These are phyloP conservation scores for Asterophora lycoperdoides DNA, from an alignment of 768 basidiomycete species.

Conservation along the genomic window DNA sequence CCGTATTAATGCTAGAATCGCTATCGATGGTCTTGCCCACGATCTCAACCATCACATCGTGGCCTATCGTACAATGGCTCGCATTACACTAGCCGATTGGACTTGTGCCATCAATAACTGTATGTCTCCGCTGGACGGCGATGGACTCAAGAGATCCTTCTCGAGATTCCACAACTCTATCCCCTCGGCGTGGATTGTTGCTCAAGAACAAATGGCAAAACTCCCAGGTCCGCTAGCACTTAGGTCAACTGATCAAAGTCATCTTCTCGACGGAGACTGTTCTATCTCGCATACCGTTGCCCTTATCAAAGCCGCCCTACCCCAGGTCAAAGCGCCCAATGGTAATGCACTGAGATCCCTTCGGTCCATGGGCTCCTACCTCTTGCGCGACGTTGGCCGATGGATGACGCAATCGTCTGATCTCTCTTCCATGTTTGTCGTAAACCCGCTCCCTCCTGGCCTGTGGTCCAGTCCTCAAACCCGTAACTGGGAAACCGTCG, in stretches of 20 bases:
- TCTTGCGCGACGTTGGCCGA: no score
- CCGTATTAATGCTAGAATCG: conserved; percentile 16
- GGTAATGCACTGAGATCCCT: no score
- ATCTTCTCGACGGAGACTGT: conserved; percentile 5
- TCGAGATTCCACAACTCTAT: background rate
- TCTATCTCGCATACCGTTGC: conserved; percentile 10
- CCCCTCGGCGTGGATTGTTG: conserved; percentile 14
- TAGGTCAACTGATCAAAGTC: conserved; percentile 6
- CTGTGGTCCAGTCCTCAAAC: background rate
- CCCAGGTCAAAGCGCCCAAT: background rate
- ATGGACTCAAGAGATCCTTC: conserved; percentile 1
- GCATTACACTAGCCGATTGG: conserved; percentile 17
- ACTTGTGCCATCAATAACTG: conserved; percentile 11
- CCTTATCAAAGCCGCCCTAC: background rate
- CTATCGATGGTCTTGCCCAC: conserved; percentile 15
- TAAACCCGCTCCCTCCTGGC: background rate
- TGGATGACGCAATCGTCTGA: no score
- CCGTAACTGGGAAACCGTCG: background rate
- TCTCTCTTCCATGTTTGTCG: no score
- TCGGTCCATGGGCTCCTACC: no score
- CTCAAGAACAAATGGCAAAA: conserved; percentile 6
- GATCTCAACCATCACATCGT: conserved; percentile 24
- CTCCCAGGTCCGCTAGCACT: background rate
- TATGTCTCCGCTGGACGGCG: conserved; percentile 3
- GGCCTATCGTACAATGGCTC: conserved; percentile 13